Conservation (phyloP, 164 flowering plant species). For the Dillenia suffruticosa region DNA sequence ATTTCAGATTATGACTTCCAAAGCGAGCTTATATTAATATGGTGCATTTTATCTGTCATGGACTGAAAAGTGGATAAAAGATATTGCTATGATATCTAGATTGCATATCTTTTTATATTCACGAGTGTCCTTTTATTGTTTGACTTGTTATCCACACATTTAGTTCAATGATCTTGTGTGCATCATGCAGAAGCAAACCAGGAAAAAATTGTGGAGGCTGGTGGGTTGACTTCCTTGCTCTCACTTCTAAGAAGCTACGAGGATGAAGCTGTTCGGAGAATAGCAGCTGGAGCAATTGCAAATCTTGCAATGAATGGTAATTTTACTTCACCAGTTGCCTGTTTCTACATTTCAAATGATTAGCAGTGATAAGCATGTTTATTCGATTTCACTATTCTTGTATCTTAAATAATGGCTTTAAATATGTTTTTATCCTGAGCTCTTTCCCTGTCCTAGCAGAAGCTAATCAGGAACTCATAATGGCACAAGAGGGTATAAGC, state of each 20-base stretch:
- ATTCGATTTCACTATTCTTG: conserved; percentile 1
- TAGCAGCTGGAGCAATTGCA: conserved; percentile 84
- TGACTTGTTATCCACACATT: too few species aligned
- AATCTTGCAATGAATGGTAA: conserved; percentile 98
- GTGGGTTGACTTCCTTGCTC: conserved; percentile 70
- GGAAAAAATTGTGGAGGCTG: conserved; percentile 68
- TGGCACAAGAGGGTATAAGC: conserved; percentile 87
- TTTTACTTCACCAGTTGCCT: neutral
- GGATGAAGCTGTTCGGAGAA: conserved; percentile 70
- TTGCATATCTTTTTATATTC: too few species aligned
- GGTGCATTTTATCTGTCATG: too few species aligned
- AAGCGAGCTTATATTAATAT: too few species aligned
- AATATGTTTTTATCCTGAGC: neutral
- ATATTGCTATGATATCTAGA: too few species aligned
- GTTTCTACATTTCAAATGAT: neutral
- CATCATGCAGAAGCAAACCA: conserved; percentile 53
- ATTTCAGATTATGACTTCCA: too few species aligned
- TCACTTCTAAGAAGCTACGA: conserved; percentile 65
- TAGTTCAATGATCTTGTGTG: conserved; percentile 4
- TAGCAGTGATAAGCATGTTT: too few species aligned
- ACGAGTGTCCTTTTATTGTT: too few species aligned
- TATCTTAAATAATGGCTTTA: neutral
- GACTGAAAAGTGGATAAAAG: too few species aligned
- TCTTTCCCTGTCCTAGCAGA: conserved; percentile 35
- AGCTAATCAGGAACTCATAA: conserved; percentile 93